These are phyloP conservation scores for Quercus ilex DNA, from an alignment of 306 rosid genomes.

Conservation along the genomic window DNA sequence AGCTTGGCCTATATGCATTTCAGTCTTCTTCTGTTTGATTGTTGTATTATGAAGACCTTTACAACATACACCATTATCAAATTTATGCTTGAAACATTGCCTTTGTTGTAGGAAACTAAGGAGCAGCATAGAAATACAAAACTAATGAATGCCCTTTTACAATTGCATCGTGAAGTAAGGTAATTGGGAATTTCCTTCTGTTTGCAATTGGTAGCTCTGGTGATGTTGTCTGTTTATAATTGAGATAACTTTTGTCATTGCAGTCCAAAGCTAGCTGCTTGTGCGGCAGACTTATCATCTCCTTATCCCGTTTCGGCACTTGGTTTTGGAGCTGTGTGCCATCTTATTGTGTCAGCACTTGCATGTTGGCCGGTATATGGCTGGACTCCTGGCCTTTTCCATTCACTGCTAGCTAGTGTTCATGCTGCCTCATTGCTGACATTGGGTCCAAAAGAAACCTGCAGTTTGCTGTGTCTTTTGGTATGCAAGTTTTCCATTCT, in stretches of 20 bases:
- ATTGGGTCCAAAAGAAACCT: slow-evolving; percentile 95
- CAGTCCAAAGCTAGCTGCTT: slow-evolving; percentile 95
- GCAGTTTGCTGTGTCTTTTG: slow-evolving; percentile 92
- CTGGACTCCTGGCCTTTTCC: slow-evolving; percentile 94
- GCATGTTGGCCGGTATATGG: slow-evolving; percentile 96
- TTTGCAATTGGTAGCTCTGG: slow-evolving; percentile 8
- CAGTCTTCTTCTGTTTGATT: slow-evolving; percentile 8
- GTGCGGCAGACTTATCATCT: slow-evolving; percentile 75
- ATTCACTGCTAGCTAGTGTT: slow-evolving; percentile 73
- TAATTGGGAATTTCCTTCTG: slow-evolving; percentile 29
- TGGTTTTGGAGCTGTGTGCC: slow-evolving; percentile 96
- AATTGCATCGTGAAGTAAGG: slow-evolving; percentile 96
- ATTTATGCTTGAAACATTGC: slow-evolving; percentile 25
- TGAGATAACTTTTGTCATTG: slow-evolving; percentile 35
- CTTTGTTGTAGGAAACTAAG: slow-evolving; percentile 64
- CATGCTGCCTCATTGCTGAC: slow-evolving; percentile 71
- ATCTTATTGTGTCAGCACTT: slow-evolving; percentile 77
- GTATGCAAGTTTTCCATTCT: slow-evolving; percentile 44
- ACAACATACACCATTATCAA: background rate
- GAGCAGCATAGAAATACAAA: slow-evolving; percentile 95
- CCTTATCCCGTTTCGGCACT: slow-evolving; percentile 80
- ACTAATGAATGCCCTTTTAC: slow-evolving; percentile 81
- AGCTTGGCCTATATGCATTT: background rate
- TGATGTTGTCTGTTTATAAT: slow-evolving; percentile 20
- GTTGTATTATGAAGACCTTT: background rate